Percentiles rank a stretch among this genome's conserved stretches.
Conservation (phyloP, 1,284 basidiomycete species). For the Phellinidium pouzarii region DNA sequence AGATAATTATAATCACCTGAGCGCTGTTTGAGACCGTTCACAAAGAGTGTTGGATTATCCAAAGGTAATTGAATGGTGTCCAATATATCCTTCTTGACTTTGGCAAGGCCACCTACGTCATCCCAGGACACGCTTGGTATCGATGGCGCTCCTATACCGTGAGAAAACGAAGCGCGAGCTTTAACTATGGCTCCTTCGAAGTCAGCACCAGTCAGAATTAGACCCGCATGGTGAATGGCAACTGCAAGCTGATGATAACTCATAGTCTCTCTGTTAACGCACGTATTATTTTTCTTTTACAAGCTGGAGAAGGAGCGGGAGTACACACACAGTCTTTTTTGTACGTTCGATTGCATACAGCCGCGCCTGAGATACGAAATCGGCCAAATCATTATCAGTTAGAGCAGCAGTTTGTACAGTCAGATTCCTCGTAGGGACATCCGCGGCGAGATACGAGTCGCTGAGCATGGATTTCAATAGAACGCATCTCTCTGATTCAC, state of each 20-base stretch:
- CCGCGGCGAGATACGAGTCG: constrained; percentile 52
- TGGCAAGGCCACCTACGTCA: constrained; percentile 89
- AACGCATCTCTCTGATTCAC: constrained; percentile 64
- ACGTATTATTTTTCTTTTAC: constrained; percentile 19
- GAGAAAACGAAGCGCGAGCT: constrained; percentile 78
- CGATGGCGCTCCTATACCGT: constrained; percentile 92
- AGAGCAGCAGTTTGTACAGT: constrained; percentile 92
- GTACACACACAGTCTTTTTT: constrained; percentile 35
- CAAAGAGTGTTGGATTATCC: constrained; percentile 91
- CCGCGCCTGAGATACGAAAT: constrained; percentile 63
- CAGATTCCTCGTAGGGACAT: constrained; percentile 68
- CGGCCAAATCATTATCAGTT: constrained; percentile 76
- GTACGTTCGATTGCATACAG: constrained; percentile 55
- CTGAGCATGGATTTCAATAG: constrained; percentile 53
- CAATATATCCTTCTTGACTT: constrained; percentile 89
- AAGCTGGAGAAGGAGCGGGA: background rate
- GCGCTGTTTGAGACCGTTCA: constrained; percentile 90
- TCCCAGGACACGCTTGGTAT: constrained; percentile 98
- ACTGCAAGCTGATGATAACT: constrained; percentile 3
- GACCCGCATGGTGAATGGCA: constrained; percentile 10
- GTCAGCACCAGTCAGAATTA: constrained; percentile 47
- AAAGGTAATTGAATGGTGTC: constrained; percentile 96
- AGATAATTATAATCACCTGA: constrained; percentile 52
- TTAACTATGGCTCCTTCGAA: constrained; percentile 72
- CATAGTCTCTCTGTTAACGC: background rate